Evolutionary conservation across 1,284 basidiomycete species (phyloP).

Genomic region (Ustilago cynodontis): DNA sequence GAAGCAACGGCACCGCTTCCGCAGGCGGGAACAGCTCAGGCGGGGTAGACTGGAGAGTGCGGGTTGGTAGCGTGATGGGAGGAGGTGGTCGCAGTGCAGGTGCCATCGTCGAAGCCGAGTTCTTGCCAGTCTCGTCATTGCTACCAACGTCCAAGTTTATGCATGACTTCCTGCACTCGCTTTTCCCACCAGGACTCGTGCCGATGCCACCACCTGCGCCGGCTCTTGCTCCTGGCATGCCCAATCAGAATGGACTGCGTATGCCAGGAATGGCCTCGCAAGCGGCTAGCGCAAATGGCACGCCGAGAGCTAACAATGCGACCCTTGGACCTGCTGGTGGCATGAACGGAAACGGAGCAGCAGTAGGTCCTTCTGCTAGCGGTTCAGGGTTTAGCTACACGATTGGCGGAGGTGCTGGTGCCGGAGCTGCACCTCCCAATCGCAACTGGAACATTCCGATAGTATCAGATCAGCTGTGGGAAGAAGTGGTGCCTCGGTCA

Average conservation of each 20-base stretch:
- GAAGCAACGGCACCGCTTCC: background rate
- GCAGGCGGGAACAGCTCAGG: background rate
- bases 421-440: constrained; percentile 21
- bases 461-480: constrained; percentile 53
- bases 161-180: constrained; percentile 37
- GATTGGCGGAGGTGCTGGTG: constrained; percentile 19
- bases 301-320: constrained; percentile 10
- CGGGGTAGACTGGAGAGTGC: constrained; percentile 45
- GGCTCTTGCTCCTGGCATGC: background rate
- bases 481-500: constrained; percentile 48
- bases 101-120: constrained; percentile 53
- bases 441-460: constrained; percentile 41
- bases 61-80: constrained; percentile 52
- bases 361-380: background rate
- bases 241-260: constrained; percentile 5
- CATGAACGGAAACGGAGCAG: constrained; percentile 3
- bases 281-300: constrained; percentile 15
- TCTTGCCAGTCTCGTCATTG: constrained; percentile 35
- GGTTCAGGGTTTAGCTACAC: constrained; percentile 26
- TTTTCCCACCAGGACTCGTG: constrained; percentile 39
- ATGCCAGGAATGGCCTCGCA: background rate
- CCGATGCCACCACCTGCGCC: constrained; percentile 14
- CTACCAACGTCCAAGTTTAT: constrained; percentile 44
- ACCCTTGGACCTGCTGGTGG: constrained; percentile 6
- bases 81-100: constrained; percentile 52